These are phyloP conservation scores for Liriodendron chinense DNA, from an alignment of 164 flowering plant genomes.

Conservation along the genomic window DNA sequence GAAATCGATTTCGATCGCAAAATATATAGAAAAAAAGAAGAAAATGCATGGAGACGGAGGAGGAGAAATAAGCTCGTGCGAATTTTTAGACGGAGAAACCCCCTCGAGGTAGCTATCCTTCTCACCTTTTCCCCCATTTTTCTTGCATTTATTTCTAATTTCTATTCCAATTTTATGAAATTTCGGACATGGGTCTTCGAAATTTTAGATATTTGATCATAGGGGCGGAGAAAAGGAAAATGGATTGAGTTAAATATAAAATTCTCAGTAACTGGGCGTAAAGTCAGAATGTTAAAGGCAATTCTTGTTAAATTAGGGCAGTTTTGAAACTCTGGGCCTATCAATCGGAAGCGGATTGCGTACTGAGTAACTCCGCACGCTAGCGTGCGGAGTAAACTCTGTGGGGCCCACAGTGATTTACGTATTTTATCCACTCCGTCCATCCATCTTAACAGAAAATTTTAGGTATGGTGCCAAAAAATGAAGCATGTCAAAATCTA, in stretches of 20 bases:
- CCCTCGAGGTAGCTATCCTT: slow-evolving; percentile 41
- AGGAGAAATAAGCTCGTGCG: slow-evolving; percentile 11
- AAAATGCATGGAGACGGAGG: slow-evolving; percentile 39
- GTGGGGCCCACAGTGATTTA: too few relatives aligned
- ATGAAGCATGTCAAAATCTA: too few relatives aligned
- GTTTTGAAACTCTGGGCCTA: too few relatives aligned
- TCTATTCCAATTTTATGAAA: neutral
- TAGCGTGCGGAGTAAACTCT: too few relatives aligned
- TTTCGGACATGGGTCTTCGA: neutral
- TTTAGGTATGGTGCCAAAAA: too few relatives aligned
- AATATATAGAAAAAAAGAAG: neutral
- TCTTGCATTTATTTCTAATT: neutral
- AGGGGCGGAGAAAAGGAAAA: neutral
- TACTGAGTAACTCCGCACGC: too few relatives aligned
- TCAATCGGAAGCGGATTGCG: too few relatives aligned
- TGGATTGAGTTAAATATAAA: neutral
- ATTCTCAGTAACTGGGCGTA: neutral
- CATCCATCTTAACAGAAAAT: too few relatives aligned
- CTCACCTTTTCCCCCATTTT: neutral
- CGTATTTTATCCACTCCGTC: too few relatives aligned
- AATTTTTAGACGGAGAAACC: slow-evolving; percentile 22
- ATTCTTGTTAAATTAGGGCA: too few relatives aligned
- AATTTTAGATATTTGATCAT: too few relatives aligned
- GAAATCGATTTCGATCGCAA: slow-evolving; percentile 1
- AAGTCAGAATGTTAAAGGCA: neutral